A percentile compares a stretch with the other conserved stretches of the same genome.
Conservation (phyloP, 2,329 filamentous ascomycete species). For the Claviceps maximensis region DNA sequence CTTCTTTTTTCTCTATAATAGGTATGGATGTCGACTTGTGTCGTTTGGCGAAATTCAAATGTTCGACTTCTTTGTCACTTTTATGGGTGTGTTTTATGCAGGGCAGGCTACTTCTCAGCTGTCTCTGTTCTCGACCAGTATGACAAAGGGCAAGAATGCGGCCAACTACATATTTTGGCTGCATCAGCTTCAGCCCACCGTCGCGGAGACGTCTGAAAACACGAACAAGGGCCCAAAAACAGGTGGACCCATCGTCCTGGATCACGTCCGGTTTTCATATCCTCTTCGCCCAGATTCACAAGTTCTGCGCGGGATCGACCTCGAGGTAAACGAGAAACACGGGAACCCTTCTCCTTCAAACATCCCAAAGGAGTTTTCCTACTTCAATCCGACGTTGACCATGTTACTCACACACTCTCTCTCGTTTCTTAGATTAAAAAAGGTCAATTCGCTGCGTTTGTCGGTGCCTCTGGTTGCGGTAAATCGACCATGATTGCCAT, state of each 20-base stretch:
- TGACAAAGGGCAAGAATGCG: conserved; percentile 36
- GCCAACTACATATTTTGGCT: conserved; percentile 40
- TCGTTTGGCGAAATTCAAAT: conserved; percentile 35
- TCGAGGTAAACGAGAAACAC: conserved; percentile 16
- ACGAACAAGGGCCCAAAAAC: conserved; percentile 21
- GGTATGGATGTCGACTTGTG: conserved; percentile 24
- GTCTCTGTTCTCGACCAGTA: conserved; percentile 36
- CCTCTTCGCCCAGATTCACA: conserved; percentile 30
- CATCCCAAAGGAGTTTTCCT: no score
- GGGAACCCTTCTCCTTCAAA: no score
- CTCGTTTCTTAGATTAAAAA: conserved; percentile 21
- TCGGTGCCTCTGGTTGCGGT: conserved; percentile 43
- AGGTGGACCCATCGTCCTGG: conserved; percentile 29
- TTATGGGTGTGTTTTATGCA: conserved; percentile 35
- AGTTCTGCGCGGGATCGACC: conserved; percentile 29
- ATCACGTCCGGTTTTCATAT: conserved; percentile 50
- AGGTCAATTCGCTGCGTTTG: conserved; percentile 39
- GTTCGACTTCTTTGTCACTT: conserved; percentile 37
- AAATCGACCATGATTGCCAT: conserved; percentile 48
- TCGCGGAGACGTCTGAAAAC: conserved; percentile 29
- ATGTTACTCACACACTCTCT: not conserved
- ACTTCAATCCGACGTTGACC: not conserved
- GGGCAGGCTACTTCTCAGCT: conserved; percentile 27
- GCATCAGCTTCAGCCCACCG: conserved; percentile 25
- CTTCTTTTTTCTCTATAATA: not conserved